Base-by-base conservation (phyloP, 495 filamentous ascomycete species). In the Penicillium roqueforti region DNA sequence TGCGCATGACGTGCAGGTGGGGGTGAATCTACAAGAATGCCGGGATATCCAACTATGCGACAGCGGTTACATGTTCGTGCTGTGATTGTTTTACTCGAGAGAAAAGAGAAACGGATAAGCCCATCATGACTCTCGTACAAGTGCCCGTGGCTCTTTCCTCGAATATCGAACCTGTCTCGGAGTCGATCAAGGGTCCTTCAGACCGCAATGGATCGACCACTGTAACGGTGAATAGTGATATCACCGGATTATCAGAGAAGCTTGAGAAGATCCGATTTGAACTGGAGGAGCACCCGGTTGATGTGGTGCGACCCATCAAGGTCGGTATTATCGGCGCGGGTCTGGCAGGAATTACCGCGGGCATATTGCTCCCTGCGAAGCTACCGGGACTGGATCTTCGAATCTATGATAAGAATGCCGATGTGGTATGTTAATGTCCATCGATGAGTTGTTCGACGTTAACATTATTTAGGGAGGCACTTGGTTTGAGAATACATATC, bases 401-500 rank as follows among this genome's bases (percentile, higher is more conserved):
- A 14, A 78, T 83, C 14, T 79, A 75, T 31, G 80, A 83, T 37
- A 82, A 81, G 61, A 83, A 83, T 55, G 54, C 63, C 6, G 79
- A 81, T 47, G 72, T 81, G 52, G 78, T 78, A 72, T 26, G 75
- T 61, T 38, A 8, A 5, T 16, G 7, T 14, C 39, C 34, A 42
- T 18, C 5, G 1, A n/a, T 14, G 14, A 4, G 20, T 14, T 14
- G 20, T 23, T 34, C 3, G 18, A 3, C 38, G 3, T 20, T 38
- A 4, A 49, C 16, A 7, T 11, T 37, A 54, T 29, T 3, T 52
- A 78, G 72, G 76, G 79, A 47, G 80, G 80, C 6, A 80, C 77
- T 16, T 83, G 80, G 70, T 76, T 72, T 20, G 80, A 81, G 44
- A 83, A 85, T 53, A 75, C 68, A 9, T 84, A 84, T 55, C 82